These are phyloP conservation scores for Gamsiella multidivaricata DNA, from an alignment of 192 early-diverging fungal species.

Conservation along the genomic window DNA sequence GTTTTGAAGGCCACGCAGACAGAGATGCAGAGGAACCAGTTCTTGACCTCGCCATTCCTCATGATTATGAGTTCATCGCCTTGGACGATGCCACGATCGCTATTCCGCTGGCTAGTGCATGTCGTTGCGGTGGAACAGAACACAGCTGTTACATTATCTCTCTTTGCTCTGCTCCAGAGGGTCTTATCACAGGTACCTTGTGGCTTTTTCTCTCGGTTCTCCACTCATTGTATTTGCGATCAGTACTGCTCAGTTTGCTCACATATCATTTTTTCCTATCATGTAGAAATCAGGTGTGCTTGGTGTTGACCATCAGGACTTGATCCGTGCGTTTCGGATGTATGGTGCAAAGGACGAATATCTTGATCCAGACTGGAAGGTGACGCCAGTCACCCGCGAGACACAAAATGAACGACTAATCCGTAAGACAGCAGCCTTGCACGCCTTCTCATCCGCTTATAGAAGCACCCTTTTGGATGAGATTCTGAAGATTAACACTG, in stretches of 20 bases:
- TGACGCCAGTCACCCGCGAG: conserved; percentile 18
- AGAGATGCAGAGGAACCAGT: conserved; percentile 9
- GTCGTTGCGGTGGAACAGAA: conserved; percentile 28
- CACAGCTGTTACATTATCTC: conserved; percentile 5
- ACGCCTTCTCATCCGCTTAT: too few species aligned
- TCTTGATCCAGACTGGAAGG: conserved; percentile 25
- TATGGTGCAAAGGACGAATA: conserved; percentile 37
- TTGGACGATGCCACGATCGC: conserved; percentile 38
- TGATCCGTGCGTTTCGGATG: conserved; percentile 12
- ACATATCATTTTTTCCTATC: neutral
- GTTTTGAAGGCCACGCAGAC: conserved; percentile 17
- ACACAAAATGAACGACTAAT: conserved; percentile 11
- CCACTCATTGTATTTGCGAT: neutral
- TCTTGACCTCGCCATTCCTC: conserved; percentile 24
- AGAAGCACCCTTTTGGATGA: too few species aligned
- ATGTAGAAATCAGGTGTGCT: conserved; percentile 14
- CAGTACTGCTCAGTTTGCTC: too few species aligned
- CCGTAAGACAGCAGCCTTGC: conserved; percentile 9
- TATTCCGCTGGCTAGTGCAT: conserved; percentile 42
- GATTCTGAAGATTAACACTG: neutral
- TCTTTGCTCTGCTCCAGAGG: conserved; percentile 28
- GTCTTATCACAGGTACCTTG: conserved; percentile 26
- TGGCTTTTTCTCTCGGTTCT: neutral
- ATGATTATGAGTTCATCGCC: conserved; percentile 19
- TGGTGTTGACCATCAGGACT: conserved; percentile 34